phyloP scores from a whole-genome alignment of 163 green algal species.

The Volvox carteri region DNA sequence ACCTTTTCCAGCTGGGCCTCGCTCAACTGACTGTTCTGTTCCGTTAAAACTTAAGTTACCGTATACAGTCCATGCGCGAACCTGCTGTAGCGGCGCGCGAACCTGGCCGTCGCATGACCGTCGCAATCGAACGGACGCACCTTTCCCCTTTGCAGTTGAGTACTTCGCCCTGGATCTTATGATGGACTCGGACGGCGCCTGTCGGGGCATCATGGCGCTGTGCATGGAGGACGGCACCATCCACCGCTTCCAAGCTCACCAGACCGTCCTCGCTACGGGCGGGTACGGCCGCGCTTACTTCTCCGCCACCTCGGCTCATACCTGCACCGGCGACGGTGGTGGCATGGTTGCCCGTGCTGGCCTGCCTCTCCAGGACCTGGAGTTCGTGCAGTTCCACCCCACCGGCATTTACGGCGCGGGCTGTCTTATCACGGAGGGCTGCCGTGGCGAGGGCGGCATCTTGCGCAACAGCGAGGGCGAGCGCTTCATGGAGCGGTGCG shows the following conservation, averaged over 20 bases:
- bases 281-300: constrained; percentile 98
- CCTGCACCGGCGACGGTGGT: constrained; percentile 97
- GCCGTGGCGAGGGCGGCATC: constrained; percentile 96
- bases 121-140: too few relatives aligned
- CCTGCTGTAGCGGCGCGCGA: too few relatives aligned
- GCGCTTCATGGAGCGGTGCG: constrained; percentile 97
- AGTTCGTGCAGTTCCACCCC: constrained; percentile 99
- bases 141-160: constrained; percentile 82
- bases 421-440: constrained; percentile 99
- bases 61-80: too few relatives aligned
- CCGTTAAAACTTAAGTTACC: too few relatives aligned
- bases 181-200: constrained; percentile 94
- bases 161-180: constrained; percentile 99
- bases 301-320: constrained; percentile 97
- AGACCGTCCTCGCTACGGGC: constrained; percentile 97
- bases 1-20: neutral
- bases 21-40: too few relatives aligned
- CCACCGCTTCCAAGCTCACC: constrained; percentile 94
- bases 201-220: constrained; percentile 90
- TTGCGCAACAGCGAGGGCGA: constrained; percentile 98
- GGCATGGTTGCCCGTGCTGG: constrained; percentile 96
- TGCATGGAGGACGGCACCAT: constrained; percentile 99
- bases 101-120: too few relatives aligned
- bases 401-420: constrained; percentile 99
- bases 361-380: constrained; percentile 88